Conservation (phyloP, 2,329 filamentous ascomycete genomes). For the Cladorrhinum sp. region DNA sequence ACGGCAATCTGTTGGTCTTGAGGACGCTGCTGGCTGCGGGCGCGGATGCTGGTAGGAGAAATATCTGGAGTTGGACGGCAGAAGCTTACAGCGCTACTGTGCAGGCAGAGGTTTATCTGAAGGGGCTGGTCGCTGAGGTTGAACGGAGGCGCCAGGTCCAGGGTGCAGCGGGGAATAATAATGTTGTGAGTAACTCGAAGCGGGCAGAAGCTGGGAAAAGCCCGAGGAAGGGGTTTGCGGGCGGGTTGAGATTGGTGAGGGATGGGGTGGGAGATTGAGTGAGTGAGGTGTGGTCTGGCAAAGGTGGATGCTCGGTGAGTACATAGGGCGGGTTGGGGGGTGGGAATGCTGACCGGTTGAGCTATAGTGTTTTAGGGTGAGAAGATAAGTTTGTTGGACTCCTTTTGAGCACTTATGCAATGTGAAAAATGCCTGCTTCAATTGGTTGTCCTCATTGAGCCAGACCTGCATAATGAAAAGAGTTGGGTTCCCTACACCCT, state of each 20-base stretch:
- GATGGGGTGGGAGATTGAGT: slow-evolving; percentile 22
- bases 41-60: slow-evolving; percentile 68
- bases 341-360: too few species aligned
- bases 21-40: slow-evolving; percentile 75
- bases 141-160: slow-evolving; percentile 53
- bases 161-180: not conserved
- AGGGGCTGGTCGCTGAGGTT: slow-evolving; percentile 68
- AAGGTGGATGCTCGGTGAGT: too few species aligned
- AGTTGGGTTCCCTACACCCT: too few species aligned
- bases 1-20: slow-evolving; percentile 74
- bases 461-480: too few species aligned
- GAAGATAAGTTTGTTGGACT: too few species aligned
- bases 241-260: slow-evolving; percentile 22
- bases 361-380: too few species aligned
- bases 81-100: slow-evolving; percentile 79
- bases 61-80: slow-evolving; percentile 77
- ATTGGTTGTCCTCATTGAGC: too few species aligned
- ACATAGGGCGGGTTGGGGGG: too few species aligned
- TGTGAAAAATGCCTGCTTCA: too few species aligned
- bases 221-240: slow-evolving; percentile 7
- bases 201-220: not conserved
- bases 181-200: too few species aligned
- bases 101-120: slow-evolving; percentile 81
- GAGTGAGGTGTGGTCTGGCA: not conserved
- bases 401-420: too few species aligned